These are phyloP conservation scores for Ophiosphaerella korrae DNA, from an alignment of 2,329 filamentous ascomycete species.

Conservation along the genomic window DNA sequence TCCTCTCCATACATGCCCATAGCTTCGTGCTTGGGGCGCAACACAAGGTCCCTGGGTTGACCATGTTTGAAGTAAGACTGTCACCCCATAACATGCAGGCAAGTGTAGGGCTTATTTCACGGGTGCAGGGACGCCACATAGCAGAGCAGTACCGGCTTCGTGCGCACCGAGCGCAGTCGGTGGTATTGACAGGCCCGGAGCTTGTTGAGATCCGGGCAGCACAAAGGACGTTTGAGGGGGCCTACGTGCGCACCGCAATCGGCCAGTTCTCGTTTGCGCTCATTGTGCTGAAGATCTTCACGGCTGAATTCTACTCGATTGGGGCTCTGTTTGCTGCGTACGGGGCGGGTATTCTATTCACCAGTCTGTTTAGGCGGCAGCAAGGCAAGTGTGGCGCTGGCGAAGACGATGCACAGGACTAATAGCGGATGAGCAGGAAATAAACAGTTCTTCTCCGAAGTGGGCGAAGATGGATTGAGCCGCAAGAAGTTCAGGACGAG, in stretches of 20 bases:
- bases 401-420: not conserved
- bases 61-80: slow-evolving; percentile 3
- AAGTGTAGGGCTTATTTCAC: not conserved
- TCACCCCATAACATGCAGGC: not conserved
- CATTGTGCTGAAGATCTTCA: slow-evolving; percentile 95
- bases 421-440: slow-evolving; percentile 60
- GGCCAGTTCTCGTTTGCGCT: slow-evolving; percentile 95
- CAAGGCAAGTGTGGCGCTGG: slow-evolving; percentile 58
- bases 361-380: slow-evolving; percentile 83
- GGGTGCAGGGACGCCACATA: slow-evolving; percentile 59
- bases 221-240: slow-evolving; percentile 95
- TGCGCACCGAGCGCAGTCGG: slow-evolving; percentile 80
- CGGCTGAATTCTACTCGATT: slow-evolving; percentile 92
- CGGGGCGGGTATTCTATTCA: slow-evolving; percentile 80
- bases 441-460: slow-evolving; percentile 81
- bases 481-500: slow-evolving; percentile 68
- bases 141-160: slow-evolving; percentile 78
- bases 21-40: no score
- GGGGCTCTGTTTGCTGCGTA: slow-evolving; percentile 96
- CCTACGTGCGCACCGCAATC: slow-evolving; percentile 92
- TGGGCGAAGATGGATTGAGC: slow-evolving; percentile 64
- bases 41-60: not conserved
- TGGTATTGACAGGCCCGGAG: slow-evolving; percentile 80
- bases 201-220: slow-evolving; percentile 94
- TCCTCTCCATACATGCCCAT: no score